Conservation (phyloP, 352 stramenopile species). For the Globisporangium orthogonon region DNA sequence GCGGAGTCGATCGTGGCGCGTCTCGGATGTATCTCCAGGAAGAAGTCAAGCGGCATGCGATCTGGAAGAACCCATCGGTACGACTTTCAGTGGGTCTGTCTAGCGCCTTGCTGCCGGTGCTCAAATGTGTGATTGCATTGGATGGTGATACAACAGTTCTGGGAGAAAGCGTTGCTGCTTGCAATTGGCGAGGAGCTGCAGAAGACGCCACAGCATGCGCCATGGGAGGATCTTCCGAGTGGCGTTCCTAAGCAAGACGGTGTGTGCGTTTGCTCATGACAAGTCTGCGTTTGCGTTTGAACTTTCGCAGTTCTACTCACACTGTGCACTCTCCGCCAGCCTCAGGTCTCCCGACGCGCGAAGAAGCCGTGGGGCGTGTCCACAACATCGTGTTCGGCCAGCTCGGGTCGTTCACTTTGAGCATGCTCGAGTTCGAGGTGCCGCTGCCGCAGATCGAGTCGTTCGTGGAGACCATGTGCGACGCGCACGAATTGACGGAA, state of each 20-base stretch:
- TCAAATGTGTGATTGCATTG: background rate
- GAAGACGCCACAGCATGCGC: slow-evolving; percentile 60
- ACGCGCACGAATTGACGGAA: slow-evolving; percentile 79
- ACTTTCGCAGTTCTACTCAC: no score
- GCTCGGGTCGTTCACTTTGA: slow-evolving; percentile 79
- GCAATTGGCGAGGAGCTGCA: slow-evolving; percentile 81
- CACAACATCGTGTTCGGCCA: slow-evolving; percentile 89
- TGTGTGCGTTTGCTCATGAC: slow-evolving; percentile 9
- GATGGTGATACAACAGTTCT: slow-evolving; percentile 36
- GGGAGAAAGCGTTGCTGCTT: slow-evolving; percentile 79
- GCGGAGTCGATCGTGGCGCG: slow-evolving; percentile 24
- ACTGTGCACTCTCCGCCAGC: no score
- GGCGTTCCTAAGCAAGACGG: slow-evolving; percentile 39
- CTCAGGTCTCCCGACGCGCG: slow-evolving; percentile 45
- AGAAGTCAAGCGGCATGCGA: slow-evolving; percentile 77
- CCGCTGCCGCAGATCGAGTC: slow-evolving; percentile 72
- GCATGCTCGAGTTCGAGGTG: slow-evolving; percentile 86
- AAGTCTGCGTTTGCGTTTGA: background rate
- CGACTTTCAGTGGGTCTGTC: slow-evolving; percentile 5
- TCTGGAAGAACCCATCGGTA: slow-evolving; percentile 78
- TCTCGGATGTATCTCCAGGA: slow-evolving; percentile 73
- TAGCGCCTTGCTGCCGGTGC: no score
- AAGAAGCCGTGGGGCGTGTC: slow-evolving; percentile 77
- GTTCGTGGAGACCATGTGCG: slow-evolving; percentile 86
- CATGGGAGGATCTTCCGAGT: slow-evolving; percentile 76